phyloP scores from a whole-genome alignment of 2,329 filamentous ascomycete genomes.

The Ceratocystis destructans region DNA sequence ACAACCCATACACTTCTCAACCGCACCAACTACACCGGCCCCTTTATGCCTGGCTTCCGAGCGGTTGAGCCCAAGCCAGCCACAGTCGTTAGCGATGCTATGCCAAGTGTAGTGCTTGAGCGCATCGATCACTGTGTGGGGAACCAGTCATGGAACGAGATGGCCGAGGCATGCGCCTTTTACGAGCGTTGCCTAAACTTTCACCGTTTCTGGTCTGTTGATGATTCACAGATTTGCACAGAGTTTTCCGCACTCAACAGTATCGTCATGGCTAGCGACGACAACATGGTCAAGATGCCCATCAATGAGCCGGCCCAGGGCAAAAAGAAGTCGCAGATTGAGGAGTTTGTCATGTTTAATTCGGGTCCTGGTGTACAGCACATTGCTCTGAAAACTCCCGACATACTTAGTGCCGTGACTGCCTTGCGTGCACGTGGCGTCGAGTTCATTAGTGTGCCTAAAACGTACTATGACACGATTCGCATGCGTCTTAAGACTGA shows the following conservation, averaged over 20 bases:
- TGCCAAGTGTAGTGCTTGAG: slow-evolving; percentile 46
- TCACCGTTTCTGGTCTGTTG: slow-evolving; percentile 95
- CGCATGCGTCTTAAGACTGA: slow-evolving; percentile 55
- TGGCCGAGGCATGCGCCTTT: slow-evolving; percentile 52
- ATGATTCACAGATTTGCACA: slow-evolving; percentile 84
- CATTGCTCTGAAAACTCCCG: slow-evolving; percentile 67
- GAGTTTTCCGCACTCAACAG: slow-evolving; percentile 80
- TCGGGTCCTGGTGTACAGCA: slow-evolving; percentile 83
- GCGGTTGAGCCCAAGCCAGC: slow-evolving; percentile 31
- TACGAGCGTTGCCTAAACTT: slow-evolving; percentile 85
- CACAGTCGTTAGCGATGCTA: slow-evolving; percentile 25
- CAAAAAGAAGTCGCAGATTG: slow-evolving; percentile 86
- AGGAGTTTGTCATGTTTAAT: slow-evolving; percentile 87
- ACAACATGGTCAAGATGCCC: slow-evolving; percentile 89
- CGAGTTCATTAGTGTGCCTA: slow-evolving; percentile 81
- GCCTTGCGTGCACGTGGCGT: slow-evolving; percentile 75
- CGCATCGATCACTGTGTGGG: slow-evolving; percentile 94
- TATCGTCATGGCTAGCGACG: slow-evolving; percentile 78
- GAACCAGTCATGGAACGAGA: slow-evolving; percentile 91
- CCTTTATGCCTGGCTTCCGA: slow-evolving; percentile 74
- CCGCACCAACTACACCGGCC: slow-evolving; percentile 52
- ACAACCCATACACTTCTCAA: slow-evolving; percentile 87
- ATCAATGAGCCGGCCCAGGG: slow-evolving; percentile 91
- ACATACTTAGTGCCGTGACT: slow-evolving; percentile 66
- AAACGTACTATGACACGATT: slow-evolving; percentile 76